Evolutionary conservation across 495 filamentous ascomycete species (phyloP), one percentile per base, ranked within the genome.

Genomic region (Lindgomyces ingoldianus): DNA sequence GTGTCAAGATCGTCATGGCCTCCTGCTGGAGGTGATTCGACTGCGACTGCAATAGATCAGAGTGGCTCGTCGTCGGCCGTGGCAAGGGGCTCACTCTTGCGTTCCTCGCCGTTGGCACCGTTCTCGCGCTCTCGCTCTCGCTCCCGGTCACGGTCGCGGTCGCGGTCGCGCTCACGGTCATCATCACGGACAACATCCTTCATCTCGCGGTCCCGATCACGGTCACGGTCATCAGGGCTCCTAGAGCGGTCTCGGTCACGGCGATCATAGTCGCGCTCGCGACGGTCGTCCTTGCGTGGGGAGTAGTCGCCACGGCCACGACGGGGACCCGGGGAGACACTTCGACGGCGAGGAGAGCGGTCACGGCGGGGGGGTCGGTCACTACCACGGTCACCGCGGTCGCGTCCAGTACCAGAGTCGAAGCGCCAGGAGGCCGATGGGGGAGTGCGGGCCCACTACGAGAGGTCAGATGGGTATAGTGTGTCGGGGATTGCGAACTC

Each of bases 351-450:
- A 70, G 94, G 91, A 71, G 90, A 88, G 65, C 89, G 78, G 22
- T 80, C 80, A 48, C 79, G 74, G 56, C 79, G 86, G 59, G 84
- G 80, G 70, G 80, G 80, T 25, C 84, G 81, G 56, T 87, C 86
- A 73, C 86, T 46, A 22, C 45, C 45, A 19, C 62, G 45, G 14
- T 60, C 60, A 42, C 49, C 55, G 25, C 82, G 81, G 21, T 60
- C 61, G 27, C 60, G 65, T 25, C 55, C 52, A 51, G 61, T 27
- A 18, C 74, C 75, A 9, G 89, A 91, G 74, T 99, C 94, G 71
- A 98, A 99, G 46, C 94, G 89, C 94, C 94, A 99, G 57, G 93
- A 97, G 47, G 95, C 95, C 47, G 94, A 99, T 18, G 95, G 94
- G 49, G 94, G 94, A 72, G 94, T 99, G 67, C 94, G 90, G 70